Conservation (phyloP, 441 rosid species). For the Corymbia calophylla region DNA sequence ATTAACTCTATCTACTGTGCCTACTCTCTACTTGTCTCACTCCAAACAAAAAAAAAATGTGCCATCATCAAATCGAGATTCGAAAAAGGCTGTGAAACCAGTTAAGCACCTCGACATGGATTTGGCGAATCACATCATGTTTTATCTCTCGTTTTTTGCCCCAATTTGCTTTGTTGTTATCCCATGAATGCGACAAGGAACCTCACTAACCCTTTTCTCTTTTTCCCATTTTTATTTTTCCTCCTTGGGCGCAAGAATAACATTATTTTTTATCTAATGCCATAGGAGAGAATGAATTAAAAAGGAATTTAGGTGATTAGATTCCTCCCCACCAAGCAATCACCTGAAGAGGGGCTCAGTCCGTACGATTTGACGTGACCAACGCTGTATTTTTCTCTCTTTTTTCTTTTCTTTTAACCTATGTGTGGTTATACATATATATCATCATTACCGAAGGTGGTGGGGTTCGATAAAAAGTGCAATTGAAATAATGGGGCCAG, state of each 20-base stretch:
- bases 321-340: neutral
- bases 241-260: neutral
- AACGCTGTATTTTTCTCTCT: neutral
- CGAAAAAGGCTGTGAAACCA: neutral
- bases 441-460: neutral
- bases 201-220: neutral
- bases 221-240: neutral
- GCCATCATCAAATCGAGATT: neutral
- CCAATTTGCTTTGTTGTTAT: neutral
- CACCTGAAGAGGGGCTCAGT: neutral
- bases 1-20: neutral
- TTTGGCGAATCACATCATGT: neutral
- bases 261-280: neutral
- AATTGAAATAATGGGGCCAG: neutral
- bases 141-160: neutral
- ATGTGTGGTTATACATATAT: neutral
- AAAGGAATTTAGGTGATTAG: neutral
- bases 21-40: neutral
- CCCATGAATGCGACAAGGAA: neutral
- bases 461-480: neutral
- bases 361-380: neutral
- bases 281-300: neutral
- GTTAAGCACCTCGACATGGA: neutral
- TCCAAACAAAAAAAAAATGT: neutral
- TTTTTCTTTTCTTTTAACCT: neutral